Evolutionary conservation across 805 yeast genomes (phyloP), one percentile per base, ranked within the genome.

Genomic region (Isabelozyma rhagii): DNA sequence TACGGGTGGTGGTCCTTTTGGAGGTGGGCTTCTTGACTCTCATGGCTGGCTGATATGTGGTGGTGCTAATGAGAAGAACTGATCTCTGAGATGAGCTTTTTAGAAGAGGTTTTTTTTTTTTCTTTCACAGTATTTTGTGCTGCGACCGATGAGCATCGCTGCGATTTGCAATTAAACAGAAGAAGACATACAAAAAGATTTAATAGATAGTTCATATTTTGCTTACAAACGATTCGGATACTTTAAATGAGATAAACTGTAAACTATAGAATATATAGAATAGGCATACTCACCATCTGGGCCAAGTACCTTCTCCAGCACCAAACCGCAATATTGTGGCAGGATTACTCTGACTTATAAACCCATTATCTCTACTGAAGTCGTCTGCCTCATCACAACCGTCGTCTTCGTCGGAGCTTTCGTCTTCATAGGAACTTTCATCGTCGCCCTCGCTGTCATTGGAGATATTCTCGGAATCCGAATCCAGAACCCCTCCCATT

Each of bases 1-100:
- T 83, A 69, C 96, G 90, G 61, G 98, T 93, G 64, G 94, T 81
- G 47, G 84, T 79, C 74, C 98, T 84, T 72, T 93, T 94, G 52
- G 96, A 87, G 39, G 91, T 85, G 55, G 87, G 86, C 73, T 78
- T 72, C 72, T 77, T 71, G 50, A 76, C 77, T 72, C 77, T 77
- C 79, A 73, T 78, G 13, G 15, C 41, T 27, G 9, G 44, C 44
- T 41, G 1, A 41, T 5, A 9, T 27, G 14, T 18, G 9, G 18
- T 21, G 25, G 25, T 21, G 25, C 25, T 21, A 6, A 21, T 21
- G 25, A 21, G 25, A 21, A 21, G 25, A 21, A 21, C 25, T 21
- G 25, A 21, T 21, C 25, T 21, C 25, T 21, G 25, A 21, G 25
- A 21, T 21, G 25, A 21, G 25, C 25, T 21, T 21, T 21, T 21